Base-by-base conservation (phyloP, 2,329 filamentous ascomycete species). In the Trichophyton rubrum region DNA sequence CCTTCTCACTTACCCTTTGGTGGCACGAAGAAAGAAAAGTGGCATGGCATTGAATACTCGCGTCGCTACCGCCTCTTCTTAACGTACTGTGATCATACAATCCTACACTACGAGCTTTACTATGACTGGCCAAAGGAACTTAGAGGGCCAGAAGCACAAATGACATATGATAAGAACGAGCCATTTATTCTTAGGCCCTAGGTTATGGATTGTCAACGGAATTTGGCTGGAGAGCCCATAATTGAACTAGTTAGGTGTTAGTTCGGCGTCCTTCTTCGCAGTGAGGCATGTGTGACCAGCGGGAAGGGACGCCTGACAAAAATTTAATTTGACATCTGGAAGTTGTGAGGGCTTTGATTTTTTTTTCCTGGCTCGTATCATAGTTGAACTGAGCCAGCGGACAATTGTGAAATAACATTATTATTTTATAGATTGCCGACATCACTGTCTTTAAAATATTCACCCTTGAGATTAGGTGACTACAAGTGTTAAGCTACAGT, bases 51-150 rank as follows among this genome's bases (percentile, higher is more conserved):
- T 57, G 72, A 74, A 49, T 69, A 70, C 20, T 77, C 73, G 15
- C 75, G 77, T 20, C 72, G 73, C 51, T 79, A 79, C 63, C 69
- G 84, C 30, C 64, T 86, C 20, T 68, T 86, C 63, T 70, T 86
- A 66, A 77, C 78, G 62, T 86, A 80, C 68, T 71, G 69, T 15
- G 80, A 86, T 67, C 77, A 82, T 63, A 79, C 78, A 0, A 72
- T 85, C 6, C 68, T 85, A 71, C 81, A 77, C 62, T 86, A 85
- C 70, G 83, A 85, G 71, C 74, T 86, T 40, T 77, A 72, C 70
- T 74, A 75, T 56, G 70, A 73, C 22, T 74, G 73, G 74, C 70
- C 68, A 22, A 60, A 30, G 30, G 63, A 27, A 55, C 59, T 33
- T 59, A 30, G 62, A 22, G 53, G 61, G 1, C 47, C 59, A n/a